Conservation (phyloP, 169 alveolate genomes). For the Plasmodium fragile region DNA sequence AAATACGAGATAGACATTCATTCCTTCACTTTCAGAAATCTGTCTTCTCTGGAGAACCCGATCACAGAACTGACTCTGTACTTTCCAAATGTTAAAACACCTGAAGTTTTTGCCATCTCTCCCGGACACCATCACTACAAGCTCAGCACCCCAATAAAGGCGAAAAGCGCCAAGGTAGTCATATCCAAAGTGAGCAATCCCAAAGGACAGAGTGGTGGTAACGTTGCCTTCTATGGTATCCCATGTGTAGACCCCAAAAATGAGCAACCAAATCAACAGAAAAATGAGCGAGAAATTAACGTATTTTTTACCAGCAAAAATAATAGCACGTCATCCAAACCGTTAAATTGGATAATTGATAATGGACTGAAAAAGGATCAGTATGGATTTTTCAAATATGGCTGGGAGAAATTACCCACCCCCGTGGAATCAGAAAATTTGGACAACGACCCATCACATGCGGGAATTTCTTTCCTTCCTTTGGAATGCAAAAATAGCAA, state of each 20-base stretch:
- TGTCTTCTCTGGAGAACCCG: conserved; percentile 76
- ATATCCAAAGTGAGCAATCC: conserved; percentile 69
- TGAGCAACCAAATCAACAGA: conserved; percentile 27
- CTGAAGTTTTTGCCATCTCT: conserved; percentile 52
- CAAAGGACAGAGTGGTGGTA: conserved; percentile 58
- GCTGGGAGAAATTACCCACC: conserved; percentile 74
- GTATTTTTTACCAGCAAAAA: conserved; percentile 66
- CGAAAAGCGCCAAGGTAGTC: conserved; percentile 66
- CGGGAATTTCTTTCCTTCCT: conserved; percentile 67
- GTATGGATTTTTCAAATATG: conserved; percentile 66
- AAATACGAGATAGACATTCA: conserved; percentile 81
- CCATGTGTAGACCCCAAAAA: conserved; percentile 43
- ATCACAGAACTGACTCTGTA: conserved; percentile 82
- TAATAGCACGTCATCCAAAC: conserved; percentile 28
- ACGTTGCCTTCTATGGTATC: conserved; percentile 61
- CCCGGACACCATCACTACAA: conserved; percentile 73
- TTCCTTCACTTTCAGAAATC: conserved; percentile 81
- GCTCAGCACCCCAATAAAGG: conserved; percentile 46
- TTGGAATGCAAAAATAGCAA: conserved; percentile 33
- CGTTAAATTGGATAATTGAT: conserved; percentile 67
- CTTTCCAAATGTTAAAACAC: conserved; percentile 61
- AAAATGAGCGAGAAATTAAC: conserved; percentile 62
- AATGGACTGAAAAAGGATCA: conserved; percentile 53
- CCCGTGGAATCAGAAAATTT: conserved; percentile 23
- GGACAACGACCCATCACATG: conserved; percentile 62